A percentile compares a stretch with the other conserved stretches of the same genome.
Evolutionary conservation across 176 grass and related monocot species (phyloP).

Genomic region (Pharus latifolius): DNA sequence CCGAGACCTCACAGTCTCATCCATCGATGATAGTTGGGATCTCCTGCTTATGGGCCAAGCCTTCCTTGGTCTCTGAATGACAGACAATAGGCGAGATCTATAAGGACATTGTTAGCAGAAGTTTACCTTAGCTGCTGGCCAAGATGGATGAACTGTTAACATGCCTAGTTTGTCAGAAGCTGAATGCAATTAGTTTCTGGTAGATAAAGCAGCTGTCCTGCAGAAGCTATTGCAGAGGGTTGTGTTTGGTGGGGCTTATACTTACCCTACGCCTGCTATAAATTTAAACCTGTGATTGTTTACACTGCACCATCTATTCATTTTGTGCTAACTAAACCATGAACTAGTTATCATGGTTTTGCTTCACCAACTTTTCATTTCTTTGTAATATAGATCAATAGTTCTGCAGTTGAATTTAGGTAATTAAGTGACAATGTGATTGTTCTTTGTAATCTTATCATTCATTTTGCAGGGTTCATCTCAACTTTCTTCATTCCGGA

Average conservation of each 20-base stretch:
- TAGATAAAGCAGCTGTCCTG: background rate
- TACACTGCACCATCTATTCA: background rate
- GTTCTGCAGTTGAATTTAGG: background rate
- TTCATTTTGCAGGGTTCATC: slow-evolving; percentile 14
- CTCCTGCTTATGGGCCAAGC: too few relatives aligned
- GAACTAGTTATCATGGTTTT: background rate
- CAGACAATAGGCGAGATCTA: too few relatives aligned
- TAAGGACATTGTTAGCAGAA: too few relatives aligned
- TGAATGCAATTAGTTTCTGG: background rate
- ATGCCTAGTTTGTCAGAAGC: background rate
- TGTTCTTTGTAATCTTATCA: background rate
- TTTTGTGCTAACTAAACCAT: background rate
- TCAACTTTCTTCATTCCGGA: slow-evolving; percentile 16
- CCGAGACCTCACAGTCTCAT: too few relatives aligned
- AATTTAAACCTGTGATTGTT: background rate
- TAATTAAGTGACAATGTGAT: background rate
- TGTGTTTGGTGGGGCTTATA: background rate
- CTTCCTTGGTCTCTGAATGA: too few relatives aligned
- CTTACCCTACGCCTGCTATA: background rate
- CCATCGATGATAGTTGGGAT: too few relatives aligned
- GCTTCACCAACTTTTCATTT: background rate
- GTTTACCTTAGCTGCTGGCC: background rate
- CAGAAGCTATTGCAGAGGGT: background rate
- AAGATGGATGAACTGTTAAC: background rate
- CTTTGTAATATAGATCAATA: too few relatives aligned